Evolutionary conservation across 2,329 filamentous ascomycete genomes (phyloP), one percentile per base, ranked within the genome.

Genomic region (Fusarium tuaranense): DNA sequence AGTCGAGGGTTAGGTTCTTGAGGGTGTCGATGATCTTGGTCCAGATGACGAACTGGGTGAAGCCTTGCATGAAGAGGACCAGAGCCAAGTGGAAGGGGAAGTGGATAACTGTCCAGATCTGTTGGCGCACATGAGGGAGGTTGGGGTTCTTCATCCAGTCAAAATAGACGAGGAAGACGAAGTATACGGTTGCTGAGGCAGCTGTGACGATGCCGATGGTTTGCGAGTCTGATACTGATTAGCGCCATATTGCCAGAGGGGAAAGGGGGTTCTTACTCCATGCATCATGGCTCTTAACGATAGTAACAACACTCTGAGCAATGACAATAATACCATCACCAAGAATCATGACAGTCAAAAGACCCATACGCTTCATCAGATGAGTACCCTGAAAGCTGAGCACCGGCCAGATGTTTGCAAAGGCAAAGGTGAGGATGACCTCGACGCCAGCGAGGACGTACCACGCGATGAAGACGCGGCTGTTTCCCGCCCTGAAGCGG

Each of bases 281-380:
- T 5, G 80, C 76, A 60, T 83, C 81, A 1, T 83, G 82, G 32
- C 81, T 81, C 67, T 86, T 82, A 1, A 86, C 85, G 10, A 88
- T 82, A 1, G 85, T 87, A 46, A 87, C 88, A 20, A 92, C 88
- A 39, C 84, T 84, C 66, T 84, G 82, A 1, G 83, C 82, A 9
- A 92, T 83, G n/a, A 89, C 87, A 44, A 92, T 91, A 18, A 91
- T 88, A 61, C 90, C 90, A 76, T 93, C 91, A 16, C 91, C 91
- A 68, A 93, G 87, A 66, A 93, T 90, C 70, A 93, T 92, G 58
- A 92, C 84, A 0, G 91, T 93, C 65, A 93, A 83, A 3, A 92
- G 84, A 14, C 87, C 88, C 86, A 93, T 88, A 12, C 92, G 87
- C 76, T 91, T 89, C 76, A 91, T 90, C 65, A 93, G 80, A 78